Percentiles rank a stretch among this genome's conserved stretches.
Conservation (phyloP, 495 filamentous ascomycete species). For the Choiromyces venosus region DNA sequence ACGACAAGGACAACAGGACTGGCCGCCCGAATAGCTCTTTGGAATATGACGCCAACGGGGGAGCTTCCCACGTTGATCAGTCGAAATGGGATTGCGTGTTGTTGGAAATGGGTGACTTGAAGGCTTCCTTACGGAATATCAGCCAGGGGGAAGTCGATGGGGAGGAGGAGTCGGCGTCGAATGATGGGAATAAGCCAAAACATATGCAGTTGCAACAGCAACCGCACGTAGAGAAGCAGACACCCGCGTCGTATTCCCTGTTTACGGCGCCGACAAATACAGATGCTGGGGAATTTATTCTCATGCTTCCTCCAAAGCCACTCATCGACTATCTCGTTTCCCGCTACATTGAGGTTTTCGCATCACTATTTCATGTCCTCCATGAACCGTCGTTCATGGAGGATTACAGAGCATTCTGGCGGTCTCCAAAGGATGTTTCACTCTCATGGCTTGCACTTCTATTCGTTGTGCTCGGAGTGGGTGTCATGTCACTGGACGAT, state of each 20-base stretch:
- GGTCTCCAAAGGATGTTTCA: slow-evolving; percentile 1
- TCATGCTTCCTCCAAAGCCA: background rate
- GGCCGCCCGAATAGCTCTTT: background rate
- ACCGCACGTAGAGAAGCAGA: background rate
- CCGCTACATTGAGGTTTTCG: background rate
- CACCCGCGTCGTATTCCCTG: background rate
- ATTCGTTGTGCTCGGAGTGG: background rate
- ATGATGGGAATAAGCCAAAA: background rate
- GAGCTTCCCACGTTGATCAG: background rate
- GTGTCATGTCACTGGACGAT: slow-evolving; percentile 1
- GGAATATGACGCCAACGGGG: background rate
- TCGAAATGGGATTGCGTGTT: slow-evolving; percentile 4
- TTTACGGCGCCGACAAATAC: background rate
- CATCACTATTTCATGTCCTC: background rate
- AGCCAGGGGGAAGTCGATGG: background rate
- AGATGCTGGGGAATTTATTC: slow-evolving; percentile 2
- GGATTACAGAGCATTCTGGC: background rate
- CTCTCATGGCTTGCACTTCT: slow-evolving; percentile 3
- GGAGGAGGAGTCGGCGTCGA: background rate
- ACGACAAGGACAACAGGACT: background rate
- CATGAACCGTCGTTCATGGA: slow-evolving; percentile 4
- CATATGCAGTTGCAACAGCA: background rate
- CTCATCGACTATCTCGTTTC: slow-evolving; percentile 1
- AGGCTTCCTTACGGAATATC: slow-evolving; percentile 2
- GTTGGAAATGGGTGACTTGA: background rate